Evolutionary conservation across 768 basidiomycete species (phyloP), one percentile per base, ranked within the genome.

Genomic region (Amanita subjunquillea): DNA sequence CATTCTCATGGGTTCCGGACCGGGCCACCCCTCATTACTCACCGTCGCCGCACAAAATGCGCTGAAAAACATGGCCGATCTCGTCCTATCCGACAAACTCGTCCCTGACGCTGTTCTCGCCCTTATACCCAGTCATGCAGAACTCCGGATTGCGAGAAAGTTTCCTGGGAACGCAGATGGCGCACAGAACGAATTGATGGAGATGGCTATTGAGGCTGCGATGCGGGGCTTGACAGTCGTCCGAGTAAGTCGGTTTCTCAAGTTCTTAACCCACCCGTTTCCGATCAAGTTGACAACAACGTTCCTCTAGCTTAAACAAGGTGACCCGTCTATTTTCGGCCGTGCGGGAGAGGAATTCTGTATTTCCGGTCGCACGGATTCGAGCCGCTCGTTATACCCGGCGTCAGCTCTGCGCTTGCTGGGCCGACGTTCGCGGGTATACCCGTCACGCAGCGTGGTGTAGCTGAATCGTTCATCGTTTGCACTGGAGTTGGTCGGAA

Each of bases 161-260:
- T 97, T 95, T 69, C 96, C 96, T 0, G 96, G 96, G 0, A 98
- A 98, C 63, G 91, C 92, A 2, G 95, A 99, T 46, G 85, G 86
- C 12, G 92, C 94, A 1, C 96, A 99, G 65, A 78, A 75, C 36
- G 96, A 98, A 68, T 82, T 98, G 76, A 95, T 96, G 91, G 81
- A 87, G 55, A 80, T 85, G 4, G 96, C 92, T 2, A 70, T 97
- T 7, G 87, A 86, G 30, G 92, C 84, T 10, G 94, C 91, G 0
- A 71, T 67, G 47, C 75, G 73, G 15, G 96, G 95, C 0, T 68
- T 91, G 54, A 86, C 82, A 5, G 94, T 99, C 23, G 87, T 99
- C 32, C 74, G 95, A 50, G 89, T 91, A 60, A 45, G 86, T 54
- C 32, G 46, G 43, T 36, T 29, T 48, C 50, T 17, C 17, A 17